These are phyloP conservation scores for Solanum pimpinellifolium DNA, from an alignment of 257 asterid species.

Conservation along the genomic window DNA sequence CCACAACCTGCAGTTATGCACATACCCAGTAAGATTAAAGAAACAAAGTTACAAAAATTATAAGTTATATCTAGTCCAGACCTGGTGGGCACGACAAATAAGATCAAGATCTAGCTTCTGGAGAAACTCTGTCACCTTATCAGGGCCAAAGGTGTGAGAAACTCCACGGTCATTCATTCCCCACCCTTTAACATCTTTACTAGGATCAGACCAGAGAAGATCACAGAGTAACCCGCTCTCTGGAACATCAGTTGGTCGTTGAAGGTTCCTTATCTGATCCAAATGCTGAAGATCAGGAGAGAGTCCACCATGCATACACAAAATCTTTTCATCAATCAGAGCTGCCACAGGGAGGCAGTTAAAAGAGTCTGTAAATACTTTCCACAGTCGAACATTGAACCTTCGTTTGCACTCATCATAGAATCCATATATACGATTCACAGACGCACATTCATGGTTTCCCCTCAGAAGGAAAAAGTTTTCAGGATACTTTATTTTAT, in stretches of 20 bases:
- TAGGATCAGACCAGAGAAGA: slow-evolving; percentile 20
- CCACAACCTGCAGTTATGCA: slow-evolving; percentile 14
- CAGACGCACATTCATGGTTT: slow-evolving; percentile 1
- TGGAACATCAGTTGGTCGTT: slow-evolving; percentile 20
- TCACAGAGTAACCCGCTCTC: slow-evolving; percentile 5
- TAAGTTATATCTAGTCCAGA: neutral
- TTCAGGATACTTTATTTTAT: neutral
- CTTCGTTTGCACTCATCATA: slow-evolving; percentile 1
- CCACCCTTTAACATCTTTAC: slow-evolving; percentile 19
- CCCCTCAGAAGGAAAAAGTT: neutral
- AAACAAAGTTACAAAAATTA: neutral
- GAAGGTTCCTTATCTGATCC: slow-evolving; percentile 16
- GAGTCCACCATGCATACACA: slow-evolving; percentile 25
- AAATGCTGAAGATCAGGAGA: slow-evolving; percentile 17
- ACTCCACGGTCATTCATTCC: slow-evolving; percentile 24
- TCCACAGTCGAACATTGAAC: slow-evolving; percentile 1
- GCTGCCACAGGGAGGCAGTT: slow-evolving; percentile 18
- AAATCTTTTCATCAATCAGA: slow-evolving; percentile 14
- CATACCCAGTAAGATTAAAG: neutral
- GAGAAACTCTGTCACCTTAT: slow-evolving; percentile 15
- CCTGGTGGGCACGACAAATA: slow-evolving; percentile 23
- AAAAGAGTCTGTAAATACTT: neutral
- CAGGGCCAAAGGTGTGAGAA: slow-evolving; percentile 17
- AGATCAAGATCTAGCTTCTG: slow-evolving; percentile 20
- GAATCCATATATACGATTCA: neutral